Conservation (phyloP, 1,284 basidiomycete genomes). For the Puccinia horiana region DNA sequence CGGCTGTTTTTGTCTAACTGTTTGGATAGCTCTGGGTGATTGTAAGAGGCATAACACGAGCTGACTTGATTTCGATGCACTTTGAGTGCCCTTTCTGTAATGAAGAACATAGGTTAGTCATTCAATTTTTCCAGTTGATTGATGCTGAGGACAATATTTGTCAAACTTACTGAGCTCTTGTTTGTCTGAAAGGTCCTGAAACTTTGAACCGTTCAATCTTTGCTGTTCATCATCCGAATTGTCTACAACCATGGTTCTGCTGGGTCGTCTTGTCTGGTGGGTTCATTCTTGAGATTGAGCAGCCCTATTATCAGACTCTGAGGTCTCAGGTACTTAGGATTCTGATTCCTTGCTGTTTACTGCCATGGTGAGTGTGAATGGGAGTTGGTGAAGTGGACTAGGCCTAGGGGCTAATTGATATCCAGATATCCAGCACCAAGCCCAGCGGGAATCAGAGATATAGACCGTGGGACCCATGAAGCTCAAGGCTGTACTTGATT, state of each 20-base stretch:
- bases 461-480: not conserved
- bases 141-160: not conserved
- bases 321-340: not conserved
- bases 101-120: not conserved
- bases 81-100: not conserved
- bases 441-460: not conserved
- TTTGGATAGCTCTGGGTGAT: not conserved
- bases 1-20: constrained; percentile 13
- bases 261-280: not conserved
- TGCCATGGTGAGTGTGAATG: not conserved
- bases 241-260: not conserved
- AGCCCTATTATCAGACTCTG: not conserved
- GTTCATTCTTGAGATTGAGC: not conserved
- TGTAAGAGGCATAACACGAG: not conserved
- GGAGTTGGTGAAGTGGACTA: not conserved
- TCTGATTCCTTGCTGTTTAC: not conserved
- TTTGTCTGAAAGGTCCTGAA: not conserved
- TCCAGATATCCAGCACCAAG: not conserved
- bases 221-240: not conserved
- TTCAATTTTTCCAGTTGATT: constrained; percentile 2
- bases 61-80: constrained; percentile 7
- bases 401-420: not conserved
- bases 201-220: not conserved
- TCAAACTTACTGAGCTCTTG: not conserved
- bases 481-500: not conserved